These are phyloP conservation scores for Favolaschia claudopus DNA, from an alignment of 768 basidiomycete genomes.

Conservation along the genomic window DNA sequence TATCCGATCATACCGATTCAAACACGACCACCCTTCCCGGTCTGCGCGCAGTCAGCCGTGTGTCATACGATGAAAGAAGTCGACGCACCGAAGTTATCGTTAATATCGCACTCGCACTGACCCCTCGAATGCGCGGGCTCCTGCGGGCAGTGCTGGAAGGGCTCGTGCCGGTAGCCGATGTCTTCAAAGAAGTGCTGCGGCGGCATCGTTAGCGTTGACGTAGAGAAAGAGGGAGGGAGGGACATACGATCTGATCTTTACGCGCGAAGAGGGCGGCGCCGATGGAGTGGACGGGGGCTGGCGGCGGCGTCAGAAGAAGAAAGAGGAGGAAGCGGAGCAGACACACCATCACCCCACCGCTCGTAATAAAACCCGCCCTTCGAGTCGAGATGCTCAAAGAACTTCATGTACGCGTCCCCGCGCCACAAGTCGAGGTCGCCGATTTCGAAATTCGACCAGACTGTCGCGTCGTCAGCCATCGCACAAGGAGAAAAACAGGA, in stretches of 20 bases:
- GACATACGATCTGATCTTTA: constrained; percentile 41
- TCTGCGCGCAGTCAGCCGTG: constrained; percentile 36
- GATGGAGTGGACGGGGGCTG: constrained; percentile 66
- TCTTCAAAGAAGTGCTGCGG: constrained; percentile 66
- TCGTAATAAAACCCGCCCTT: constrained; percentile 53
- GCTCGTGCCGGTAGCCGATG: constrained; percentile 51
- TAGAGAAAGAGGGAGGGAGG: neutral
- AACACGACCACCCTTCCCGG: constrained; percentile 72
- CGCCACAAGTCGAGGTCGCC: constrained; percentile 56
- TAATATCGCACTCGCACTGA: constrained; percentile 67
- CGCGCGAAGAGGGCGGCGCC: constrained; percentile 55
- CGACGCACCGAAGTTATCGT: constrained; percentile 58
- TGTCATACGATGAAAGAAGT: neutral
- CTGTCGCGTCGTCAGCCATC: constrained; percentile 12
- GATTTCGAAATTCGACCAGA: constrained; percentile 63
- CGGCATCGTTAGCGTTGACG: constrained; percentile 4
- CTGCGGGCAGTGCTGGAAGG: constrained; percentile 35
- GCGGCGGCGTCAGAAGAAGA: no score
- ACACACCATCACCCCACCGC: constrained; percentile 47
- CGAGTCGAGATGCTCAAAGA: constrained; percentile 56
- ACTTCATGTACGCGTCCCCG: constrained; percentile 54
- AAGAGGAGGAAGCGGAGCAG: no score
- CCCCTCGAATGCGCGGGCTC: constrained; percentile 57
- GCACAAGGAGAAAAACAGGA: neutral
- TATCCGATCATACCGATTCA: constrained; percentile 59